Evolutionary conservation across 495 filamentous ascomycete species (phyloP).

Genomic region (Annulohypoxylon maeteangense): DNA sequence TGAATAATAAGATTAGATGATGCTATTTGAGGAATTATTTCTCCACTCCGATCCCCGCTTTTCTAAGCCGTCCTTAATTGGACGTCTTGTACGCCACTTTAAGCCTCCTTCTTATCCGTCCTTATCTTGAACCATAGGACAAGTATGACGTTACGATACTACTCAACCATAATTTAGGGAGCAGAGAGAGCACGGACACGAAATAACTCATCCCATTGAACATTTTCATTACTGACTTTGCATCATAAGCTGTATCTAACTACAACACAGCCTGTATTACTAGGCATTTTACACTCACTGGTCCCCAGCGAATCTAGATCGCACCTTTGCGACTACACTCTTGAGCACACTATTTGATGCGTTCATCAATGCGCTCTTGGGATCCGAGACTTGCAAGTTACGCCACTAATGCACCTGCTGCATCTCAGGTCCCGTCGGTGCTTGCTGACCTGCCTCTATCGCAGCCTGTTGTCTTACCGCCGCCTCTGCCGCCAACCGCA

Average conservation of each 20-base stretch:
- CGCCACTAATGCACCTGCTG: conserved; percentile 38
- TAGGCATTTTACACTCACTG: background rate
- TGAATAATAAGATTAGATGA: conserved; percentile 31
- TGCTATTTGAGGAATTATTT: conserved; percentile 11
- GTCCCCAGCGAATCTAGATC: background rate
- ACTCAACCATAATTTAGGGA: too few species aligned
- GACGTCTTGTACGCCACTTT: conserved; percentile 16
- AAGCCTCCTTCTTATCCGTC: background rate
- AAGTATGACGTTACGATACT: background rate
- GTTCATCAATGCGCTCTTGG: background rate
- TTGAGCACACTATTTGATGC: background rate
- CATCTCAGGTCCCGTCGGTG: conserved; percentile 37
- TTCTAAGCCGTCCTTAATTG: background rate
- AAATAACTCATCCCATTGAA: background rate
- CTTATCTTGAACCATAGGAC: background rate
- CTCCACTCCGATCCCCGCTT: conserved; percentile 13
- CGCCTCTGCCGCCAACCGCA: conserved; percentile 74
- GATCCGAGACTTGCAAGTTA: conserved; percentile 1
- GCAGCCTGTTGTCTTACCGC: conserved; percentile 49
- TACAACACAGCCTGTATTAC: background rate
- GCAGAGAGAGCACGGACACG: too few species aligned
- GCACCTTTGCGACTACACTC: background rate
- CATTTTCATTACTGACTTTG: conserved; percentile 4
- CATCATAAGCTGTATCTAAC: conserved; percentile 11
- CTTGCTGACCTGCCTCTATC: background rate